Percentiles rank a stretch among this genome's conserved stretches.
These are phyloP conservation scores for Solanum habrochaites DNA, from an alignment of 257 asterid genomes.

Conservation along the genomic window DNA sequence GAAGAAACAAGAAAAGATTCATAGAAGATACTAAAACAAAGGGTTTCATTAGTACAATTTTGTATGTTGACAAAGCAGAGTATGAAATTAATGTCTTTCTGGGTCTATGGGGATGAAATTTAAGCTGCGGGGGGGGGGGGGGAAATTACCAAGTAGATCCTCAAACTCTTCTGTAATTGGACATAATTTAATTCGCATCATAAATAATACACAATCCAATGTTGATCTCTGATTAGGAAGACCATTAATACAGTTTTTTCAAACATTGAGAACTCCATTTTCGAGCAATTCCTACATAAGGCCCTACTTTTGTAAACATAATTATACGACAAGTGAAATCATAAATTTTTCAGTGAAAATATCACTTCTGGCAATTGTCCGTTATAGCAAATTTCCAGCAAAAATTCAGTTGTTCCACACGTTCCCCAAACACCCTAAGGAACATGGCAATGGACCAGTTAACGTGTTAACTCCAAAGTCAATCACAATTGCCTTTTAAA, in stretches of 20 bases:
- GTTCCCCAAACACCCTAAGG: slow-evolving; percentile 53
- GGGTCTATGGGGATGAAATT: neutral
- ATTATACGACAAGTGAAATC: slow-evolving; percentile 42
- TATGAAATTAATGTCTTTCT: neutral
- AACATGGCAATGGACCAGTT: slow-evolving; percentile 50
- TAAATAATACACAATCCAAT: slow-evolving; percentile 34
- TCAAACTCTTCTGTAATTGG: slow-evolving; percentile 15
- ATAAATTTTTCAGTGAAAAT: slow-evolving; percentile 26
- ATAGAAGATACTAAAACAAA: neutral
- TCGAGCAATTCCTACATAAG: slow-evolving; percentile 32
- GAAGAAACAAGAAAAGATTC: rapidly evolving
- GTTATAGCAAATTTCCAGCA: slow-evolving; percentile 39
- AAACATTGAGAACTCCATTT: slow-evolving; percentile 44
- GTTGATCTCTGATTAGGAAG: slow-evolving; percentile 44
- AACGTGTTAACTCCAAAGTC: slow-evolving; percentile 40
- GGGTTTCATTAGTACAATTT: neutral
- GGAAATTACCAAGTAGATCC: slow-evolving; percentile 36
- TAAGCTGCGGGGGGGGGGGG: too few relatives aligned
- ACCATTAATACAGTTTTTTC: slow-evolving; percentile 45
- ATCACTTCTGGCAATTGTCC: slow-evolving; percentile 53
- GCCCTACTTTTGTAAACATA: slow-evolving; percentile 48
- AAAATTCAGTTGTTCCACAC: slow-evolving; percentile 41
- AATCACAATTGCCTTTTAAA: slow-evolving; percentile 32
- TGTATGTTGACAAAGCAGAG: neutral
- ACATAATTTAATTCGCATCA: slow-evolving; percentile 27